Evolutionary conservation across 1,284 basidiomycete genomes (phyloP).

Genomic region (Mycosarcoma maydis): DNA sequence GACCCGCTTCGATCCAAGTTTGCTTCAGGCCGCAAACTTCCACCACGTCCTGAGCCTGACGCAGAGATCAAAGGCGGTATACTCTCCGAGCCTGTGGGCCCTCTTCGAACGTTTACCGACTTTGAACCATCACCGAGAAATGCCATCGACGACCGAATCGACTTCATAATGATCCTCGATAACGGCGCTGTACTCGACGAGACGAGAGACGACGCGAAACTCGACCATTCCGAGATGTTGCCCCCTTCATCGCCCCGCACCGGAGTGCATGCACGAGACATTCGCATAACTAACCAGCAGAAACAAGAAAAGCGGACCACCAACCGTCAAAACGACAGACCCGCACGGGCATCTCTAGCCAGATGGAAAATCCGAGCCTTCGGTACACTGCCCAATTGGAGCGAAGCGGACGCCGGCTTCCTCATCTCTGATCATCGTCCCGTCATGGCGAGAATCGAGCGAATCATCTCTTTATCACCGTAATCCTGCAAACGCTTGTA

Average conservation of each 20-base stretch:
- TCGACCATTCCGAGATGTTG: slow-evolving; percentile 21
- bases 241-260: slow-evolving; percentile 2
- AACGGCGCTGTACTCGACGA: slow-evolving; percentile 33
- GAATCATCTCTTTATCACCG: slow-evolving; percentile 2
- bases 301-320: not conserved
- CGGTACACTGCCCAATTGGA: slow-evolving; percentile 50
- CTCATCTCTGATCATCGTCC: slow-evolving; percentile 52
- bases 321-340: not conserved
- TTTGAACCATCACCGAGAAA: slow-evolving; percentile 26
- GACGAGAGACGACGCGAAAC: slow-evolving; percentile 16
- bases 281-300: not conserved
- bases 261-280: not conserved
- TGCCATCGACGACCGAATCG: slow-evolving; percentile 47
- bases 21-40: slow-evolving; percentile 14
- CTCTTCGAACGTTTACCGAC: slow-evolving; percentile 45
- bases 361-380: slow-evolving; percentile 41
- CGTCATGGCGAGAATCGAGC: slow-evolving; percentile 37
- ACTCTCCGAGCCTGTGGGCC: slow-evolving; percentile 29
- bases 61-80: slow-evolving; percentile 1
- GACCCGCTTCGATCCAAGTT: slow-evolving; percentile 19
- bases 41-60: not conserved
- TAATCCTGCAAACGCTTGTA: no score
- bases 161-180: slow-evolving; percentile 48
- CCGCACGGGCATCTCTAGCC: not conserved
- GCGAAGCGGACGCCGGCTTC: slow-evolving; percentile 50